Base-by-base conservation (phyloP, 306 rosid species). In the Mimosa bimucronata region DNA sequence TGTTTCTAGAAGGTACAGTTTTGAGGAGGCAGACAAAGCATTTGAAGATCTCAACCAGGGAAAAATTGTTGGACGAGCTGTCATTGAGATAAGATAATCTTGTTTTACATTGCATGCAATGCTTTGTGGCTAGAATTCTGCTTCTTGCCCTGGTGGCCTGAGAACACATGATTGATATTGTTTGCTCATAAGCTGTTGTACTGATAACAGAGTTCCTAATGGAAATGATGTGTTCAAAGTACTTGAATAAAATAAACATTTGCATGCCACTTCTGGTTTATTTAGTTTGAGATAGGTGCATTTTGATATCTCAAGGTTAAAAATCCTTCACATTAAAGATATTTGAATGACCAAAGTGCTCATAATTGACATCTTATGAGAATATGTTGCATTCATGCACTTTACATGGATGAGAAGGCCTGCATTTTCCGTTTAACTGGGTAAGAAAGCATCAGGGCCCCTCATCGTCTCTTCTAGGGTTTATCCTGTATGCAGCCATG, bases 31-130 rank as follows among this genome's bases (percentile, higher is more conserved):
- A 23, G 82, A 52, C 83, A 77, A 84, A 76, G 98, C 99, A 71
- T 95, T 84, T 83, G 88, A 89, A 73, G 98, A 95, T 81, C 97
- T 95, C 82, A 90, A 90, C 62, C 71, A 90, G 62, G 98, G 98
- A 42, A 80, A 68, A 16, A 95, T 92, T 42, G 77, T 92, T 1
- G 84, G 98, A n/a, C 89, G 98, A 71, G 98, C 96, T 15, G 95
- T 92, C 53, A 75, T 94, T 21, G 97, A 92, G 88, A 85, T 21
- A 93, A 90, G 88, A 85, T 94, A 50, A 48, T 71, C 75, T 94
- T 87, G 80, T 8, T 74, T 42, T 77, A 16, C 60, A 19, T 23
- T 73, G 80, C 66, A 76, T 37, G 62, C 44, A 30, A 73, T 77
- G 57, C 73, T 68, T 28, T 65, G 80, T 58, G 41, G 73, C 29